Conservation (phyloP, 768 basidiomycete genomes). For the Mycena indigotica region DNA sequence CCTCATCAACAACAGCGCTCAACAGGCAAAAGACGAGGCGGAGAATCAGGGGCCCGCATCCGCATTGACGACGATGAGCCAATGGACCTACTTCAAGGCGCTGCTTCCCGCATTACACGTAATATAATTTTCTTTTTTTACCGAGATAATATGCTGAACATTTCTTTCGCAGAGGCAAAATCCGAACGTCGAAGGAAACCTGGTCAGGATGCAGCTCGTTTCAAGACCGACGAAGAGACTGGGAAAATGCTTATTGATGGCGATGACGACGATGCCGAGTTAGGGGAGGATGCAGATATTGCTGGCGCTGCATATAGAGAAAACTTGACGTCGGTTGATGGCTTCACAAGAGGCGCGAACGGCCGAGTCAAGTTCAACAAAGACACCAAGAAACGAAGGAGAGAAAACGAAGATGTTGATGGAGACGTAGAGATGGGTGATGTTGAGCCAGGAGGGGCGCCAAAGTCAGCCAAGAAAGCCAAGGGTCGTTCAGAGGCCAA, state of each 20-base stretch:
- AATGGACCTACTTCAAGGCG: constrained; percentile 90
- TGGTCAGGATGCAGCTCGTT: constrained; percentile 82
- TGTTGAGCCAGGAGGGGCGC: constrained; percentile 44
- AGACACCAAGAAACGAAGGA: constrained; percentile 89
- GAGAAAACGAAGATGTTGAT: constrained; percentile 62
- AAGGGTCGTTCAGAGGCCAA: constrained; percentile 51
- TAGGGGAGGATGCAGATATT: constrained; percentile 49
- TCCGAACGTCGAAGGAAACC: constrained; percentile 67
- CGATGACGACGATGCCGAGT: constrained; percentile 45
- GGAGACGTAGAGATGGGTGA: constrained; percentile 80
- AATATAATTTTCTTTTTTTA: constrained; percentile 30
- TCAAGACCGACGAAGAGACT: constrained; percentile 83
- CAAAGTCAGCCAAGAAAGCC: constrained; percentile 49
- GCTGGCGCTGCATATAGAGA: constrained; percentile 84
- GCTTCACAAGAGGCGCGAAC: constrained; percentile 80
- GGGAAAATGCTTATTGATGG: constrained; percentile 80
- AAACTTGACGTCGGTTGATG: constrained; percentile 81
- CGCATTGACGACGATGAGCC: constrained; percentile 90
- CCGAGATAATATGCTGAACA: no score
- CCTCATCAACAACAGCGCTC: constrained; percentile 27
- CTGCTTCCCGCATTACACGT: constrained; percentile 71
- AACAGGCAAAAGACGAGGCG: constrained; percentile 34
- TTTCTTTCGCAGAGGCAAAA: constrained; percentile 39
- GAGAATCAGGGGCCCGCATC: constrained; percentile 58
- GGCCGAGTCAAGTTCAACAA: constrained; percentile 96